Base-by-base conservation (phyloP, 2,329 filamentous ascomycete species). In the Ilyonectria robusta region DNA sequence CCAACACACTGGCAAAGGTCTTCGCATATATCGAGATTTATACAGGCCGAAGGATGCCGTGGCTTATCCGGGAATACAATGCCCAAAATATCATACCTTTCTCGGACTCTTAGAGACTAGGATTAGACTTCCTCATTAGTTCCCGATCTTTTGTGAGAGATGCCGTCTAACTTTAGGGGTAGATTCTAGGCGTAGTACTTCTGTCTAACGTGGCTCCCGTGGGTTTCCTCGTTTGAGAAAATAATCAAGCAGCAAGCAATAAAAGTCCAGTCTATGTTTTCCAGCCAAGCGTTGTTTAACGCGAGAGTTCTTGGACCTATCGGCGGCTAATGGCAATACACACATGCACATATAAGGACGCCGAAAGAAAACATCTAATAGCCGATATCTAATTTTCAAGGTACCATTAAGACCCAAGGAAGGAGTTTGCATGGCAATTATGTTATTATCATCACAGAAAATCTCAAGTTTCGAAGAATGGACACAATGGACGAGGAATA, bases 11-110 rank as follows among this genome's bases (percentile, higher is more conserved):
- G 13, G 15, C 47, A 31, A 4, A 57, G 8, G 13, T 57, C 57
- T 19, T 61, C 44, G 1, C 51, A 40, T 5, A 57, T 1, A 9
- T 40, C 44, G 5, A 3, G 33, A 37, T 56, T 33, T 4, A 61
- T 29, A 10, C 61, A 65, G 1, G 50, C 44, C 4, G 57, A 61
- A 19, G 17, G 4, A n/a, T 51, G 62, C 13, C 2, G 37, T 19
- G 23, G 26, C 7, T 15, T 11, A 9, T 17, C n/a, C 6, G 51
- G 62, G 33, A 65, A 60, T 13, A 65, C 10, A 26, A 60, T 50
- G 1, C 33, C 37, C 21, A 26, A 60, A 2, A 65, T 56, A 17
- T 17, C 26, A 35, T 56, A 65, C 56, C 62, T 9, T 54, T 48
- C 3, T 65, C 50, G 2, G 2, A 21, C 11, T 44, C 56, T 1